Evolutionary conservation across 768 basidiomycete species (phyloP).

Genomic region (Boletellus ananas): DNA sequence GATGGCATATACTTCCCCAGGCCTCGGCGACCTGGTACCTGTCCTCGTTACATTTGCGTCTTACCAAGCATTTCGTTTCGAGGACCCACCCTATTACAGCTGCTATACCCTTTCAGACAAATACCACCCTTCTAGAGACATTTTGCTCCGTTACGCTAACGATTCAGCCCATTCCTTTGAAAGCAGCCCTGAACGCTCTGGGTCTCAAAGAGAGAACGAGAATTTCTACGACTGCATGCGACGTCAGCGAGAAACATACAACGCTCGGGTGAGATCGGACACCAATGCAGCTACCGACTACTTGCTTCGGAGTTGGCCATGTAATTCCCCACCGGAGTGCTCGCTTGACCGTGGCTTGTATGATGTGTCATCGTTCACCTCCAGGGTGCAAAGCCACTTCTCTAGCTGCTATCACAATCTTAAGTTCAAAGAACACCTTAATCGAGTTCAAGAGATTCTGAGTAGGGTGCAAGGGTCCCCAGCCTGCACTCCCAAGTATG

Average conservation of each 20-base stretch:
- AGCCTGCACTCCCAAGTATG: background rate
- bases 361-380: background rate
- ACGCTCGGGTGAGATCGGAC: background rate
- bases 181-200: constrained; percentile 3
- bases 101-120: constrained; percentile 8
- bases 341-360: constrained; percentile 1
- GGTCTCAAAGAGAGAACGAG: background rate
- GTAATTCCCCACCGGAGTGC: constrained; percentile 3
- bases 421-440: constrained; percentile 2
- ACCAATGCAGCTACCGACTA: background rate
- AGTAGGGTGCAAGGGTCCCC: background rate
- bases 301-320: constrained; percentile 17
- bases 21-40: constrained; percentile 13
- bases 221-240: background rate
- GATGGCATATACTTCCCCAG: constrained; percentile 24
- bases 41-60: constrained; percentile 31
- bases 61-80: constrained; percentile 1
- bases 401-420: constrained; percentile 12
- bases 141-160: background rate
- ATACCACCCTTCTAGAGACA: constrained; percentile 1
- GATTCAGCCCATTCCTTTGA: constrained; percentile 1
- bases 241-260: constrained; percentile 3
- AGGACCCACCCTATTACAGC: constrained; percentile 12
- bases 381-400: constrained; percentile 1
- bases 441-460: background rate